Evolutionary conservation across 148 eudicot genomes (phyloP), one percentile per base, ranked within the genome.

Genomic region (Rheum nobile): DNA sequence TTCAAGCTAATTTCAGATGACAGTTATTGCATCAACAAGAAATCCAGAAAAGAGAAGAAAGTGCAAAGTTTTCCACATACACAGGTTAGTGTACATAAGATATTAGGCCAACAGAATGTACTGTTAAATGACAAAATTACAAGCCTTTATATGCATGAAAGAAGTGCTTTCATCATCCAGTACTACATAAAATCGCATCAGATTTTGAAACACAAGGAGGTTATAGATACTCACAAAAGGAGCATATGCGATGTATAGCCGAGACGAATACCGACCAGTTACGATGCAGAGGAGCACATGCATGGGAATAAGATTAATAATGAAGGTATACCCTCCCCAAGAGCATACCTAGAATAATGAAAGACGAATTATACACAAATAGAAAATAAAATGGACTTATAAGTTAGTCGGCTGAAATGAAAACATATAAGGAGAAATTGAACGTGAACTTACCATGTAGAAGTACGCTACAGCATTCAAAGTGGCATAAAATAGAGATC

Each of bases 301-400:
- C 96, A 95, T 90, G 13, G 98, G 98, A 44, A 95, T 95, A 65
- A 95, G 96, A 78, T 95, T 95, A 68, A 95, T 95, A 31, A 95
- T 95, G 82, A 95, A 95, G 77, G 97, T 95, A 82, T 95, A 95
- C 28, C 98, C 98, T 88, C 98, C 98, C 98, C 97, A 95, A 71
- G 98, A 95, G 85, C 97, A 91, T 80, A 95, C 98, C 97, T 95
- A 82, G 38, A 74, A 65, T 32, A 32, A 34, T 4, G 75, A 41
- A 57, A 2, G 22, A 16, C 14, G 37, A 31, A 47, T 28, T 57
- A 72, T 10, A 22, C 5, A 71, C 73, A 41, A 75, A 21, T 8
- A 24, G 74, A 16, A 14, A 31, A 26, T 3, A 22, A 28, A 28
- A 31, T 6, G 22, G 22, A 65, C 32, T 17, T 16, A 65, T 28